Percentiles rank a stretch among this genome's conserved stretches.
Conservation (phyloP, 2,329 filamentous ascomycete species). For the Pseudodiploospora longispora region DNA sequence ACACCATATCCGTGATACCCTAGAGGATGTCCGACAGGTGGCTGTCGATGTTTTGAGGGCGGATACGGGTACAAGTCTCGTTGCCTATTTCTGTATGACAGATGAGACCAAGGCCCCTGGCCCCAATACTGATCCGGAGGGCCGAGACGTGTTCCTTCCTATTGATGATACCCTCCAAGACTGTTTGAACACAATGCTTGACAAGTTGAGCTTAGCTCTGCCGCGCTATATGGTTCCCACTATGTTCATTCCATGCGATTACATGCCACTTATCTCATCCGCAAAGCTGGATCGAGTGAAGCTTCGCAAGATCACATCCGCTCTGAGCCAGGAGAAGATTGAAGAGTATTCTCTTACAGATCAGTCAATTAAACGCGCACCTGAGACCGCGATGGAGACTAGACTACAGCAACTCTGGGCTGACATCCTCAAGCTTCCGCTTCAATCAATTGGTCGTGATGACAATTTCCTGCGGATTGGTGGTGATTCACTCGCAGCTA, state of each 20-base stretch:
- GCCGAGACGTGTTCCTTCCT: not conserved
- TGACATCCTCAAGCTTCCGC: too few relatives aligned
- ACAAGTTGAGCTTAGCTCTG: not conserved
- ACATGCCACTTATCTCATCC: not conserved
- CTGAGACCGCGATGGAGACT: slow-evolving; percentile 12
- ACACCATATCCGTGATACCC: slow-evolving; percentile 1
- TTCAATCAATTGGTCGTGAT: slow-evolving; percentile 9
- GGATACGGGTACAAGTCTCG: not conserved
- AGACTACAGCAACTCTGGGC: slow-evolving; percentile 11
- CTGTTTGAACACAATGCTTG: too few relatives aligned
- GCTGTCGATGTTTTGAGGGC: slow-evolving; percentile 2
- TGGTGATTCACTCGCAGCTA: slow-evolving; percentile 17
- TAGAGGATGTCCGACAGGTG: not conserved
- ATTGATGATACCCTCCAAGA: too few relatives aligned
- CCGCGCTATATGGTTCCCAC: not conserved
- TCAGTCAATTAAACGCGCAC: slow-evolving; percentile 8
- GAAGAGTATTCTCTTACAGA: slow-evolving; percentile 15
- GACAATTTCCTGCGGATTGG: slow-evolving; percentile 14
- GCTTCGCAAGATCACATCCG: too few relatives aligned
- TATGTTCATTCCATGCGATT: not conserved
- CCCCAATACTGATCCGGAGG: too few relatives aligned
- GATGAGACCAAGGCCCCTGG: not conserved
- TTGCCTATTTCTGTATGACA: too few relatives aligned
- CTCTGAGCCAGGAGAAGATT: slow-evolving; percentile 1
- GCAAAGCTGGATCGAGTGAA: slow-evolving; percentile 8